phyloP scores from a whole-genome alignment of 2,329 filamentous ascomycete genomes.

The Xylariaceae sp. region DNA sequence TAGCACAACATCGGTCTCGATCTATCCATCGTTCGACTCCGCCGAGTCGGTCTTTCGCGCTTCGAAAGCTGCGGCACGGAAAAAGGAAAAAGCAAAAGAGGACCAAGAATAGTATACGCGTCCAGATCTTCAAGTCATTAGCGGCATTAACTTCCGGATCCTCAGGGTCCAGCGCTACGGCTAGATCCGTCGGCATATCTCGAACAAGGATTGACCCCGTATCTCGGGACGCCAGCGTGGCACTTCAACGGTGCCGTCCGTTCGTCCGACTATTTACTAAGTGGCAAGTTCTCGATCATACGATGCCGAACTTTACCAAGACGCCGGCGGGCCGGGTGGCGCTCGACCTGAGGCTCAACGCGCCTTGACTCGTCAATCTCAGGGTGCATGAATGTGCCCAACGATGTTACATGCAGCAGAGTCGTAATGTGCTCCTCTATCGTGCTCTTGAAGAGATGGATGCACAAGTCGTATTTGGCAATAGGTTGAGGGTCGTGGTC shows the following conservation, averaged over 20 bases:
- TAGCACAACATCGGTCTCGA: constrained; percentile 11
- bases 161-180: constrained; percentile 4
- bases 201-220: constrained; percentile 15
- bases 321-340: too few relatives aligned
- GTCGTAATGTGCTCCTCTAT: too few relatives aligned
- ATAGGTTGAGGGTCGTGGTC: too few relatives aligned
- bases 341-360: constrained; percentile 6
- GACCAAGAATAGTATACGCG: too few relatives aligned
- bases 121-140: background rate
- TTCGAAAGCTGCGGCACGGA: too few relatives aligned
- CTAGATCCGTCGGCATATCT: constrained; percentile 10
- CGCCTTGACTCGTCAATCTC: too few relatives aligned
- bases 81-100: constrained; percentile 5
- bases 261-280: constrained; percentile 2
- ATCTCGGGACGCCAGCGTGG: constrained; percentile 25
- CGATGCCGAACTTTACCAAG: constrained; percentile 12
- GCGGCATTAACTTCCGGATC: constrained; percentile 7
- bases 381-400: too few relatives aligned
- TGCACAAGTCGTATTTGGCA: too few relatives aligned
- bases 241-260: constrained; percentile 20
- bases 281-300: constrained; percentile 22
- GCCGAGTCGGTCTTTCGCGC: constrained; percentile 6
- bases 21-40: constrained; percentile 19
- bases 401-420: too few relatives aligned
- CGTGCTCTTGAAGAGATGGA: background rate